Evolutionary conservation across 305 asterid species (phyloP), one percentile per base, ranked within the genome.

Genomic region (Plantago coronopus): DNA sequence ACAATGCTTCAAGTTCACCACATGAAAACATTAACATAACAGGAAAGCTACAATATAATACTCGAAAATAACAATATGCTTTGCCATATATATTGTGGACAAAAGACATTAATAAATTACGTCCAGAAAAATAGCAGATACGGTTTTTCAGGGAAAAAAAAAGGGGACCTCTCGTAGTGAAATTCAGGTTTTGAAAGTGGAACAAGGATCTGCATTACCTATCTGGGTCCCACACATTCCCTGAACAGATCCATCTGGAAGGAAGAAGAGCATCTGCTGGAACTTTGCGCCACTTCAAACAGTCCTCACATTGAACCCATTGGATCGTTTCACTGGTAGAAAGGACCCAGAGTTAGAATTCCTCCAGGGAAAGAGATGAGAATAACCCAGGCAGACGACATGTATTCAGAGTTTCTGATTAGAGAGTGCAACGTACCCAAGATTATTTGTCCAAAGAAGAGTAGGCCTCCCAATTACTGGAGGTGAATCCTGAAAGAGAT

Each of bases 401-500:
- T 23, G 43, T 37, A 58, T 43, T 21, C 16, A 38, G n/a, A 42
- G 38, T 18, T 42, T 25, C 29, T 34, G 45, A 27, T 51, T 21
- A 55, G 45, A 58, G 79, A 63, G 40, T 34, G 57, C 34, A 67
- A 63, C 69, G 70, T 76, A 93, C 99, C 97, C 91, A 61, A 63
- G 54, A 69, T 72, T 65, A 79, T 87, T 96, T 38, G 57, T 69
- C 62, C 84, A 80, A 43, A 70, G 67, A 68, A 89, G 77, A 54
- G 95, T 87, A 63, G 99, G 99, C 79, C 89, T 87, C 54, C 99
- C 99, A 59, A 93, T 80, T 70, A 93, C 75, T 57, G 97, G 97
- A 22, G 78, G 81, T 69, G 70, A 83, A 74, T 77, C 97, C 85
- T 78, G 72, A 68, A 59, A 78, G 61, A 22, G 18, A 59, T 46